Conservation (phyloP, 2,329 filamentous ascomycete species). For the Cladosporium sphaerospermum region DNA sequence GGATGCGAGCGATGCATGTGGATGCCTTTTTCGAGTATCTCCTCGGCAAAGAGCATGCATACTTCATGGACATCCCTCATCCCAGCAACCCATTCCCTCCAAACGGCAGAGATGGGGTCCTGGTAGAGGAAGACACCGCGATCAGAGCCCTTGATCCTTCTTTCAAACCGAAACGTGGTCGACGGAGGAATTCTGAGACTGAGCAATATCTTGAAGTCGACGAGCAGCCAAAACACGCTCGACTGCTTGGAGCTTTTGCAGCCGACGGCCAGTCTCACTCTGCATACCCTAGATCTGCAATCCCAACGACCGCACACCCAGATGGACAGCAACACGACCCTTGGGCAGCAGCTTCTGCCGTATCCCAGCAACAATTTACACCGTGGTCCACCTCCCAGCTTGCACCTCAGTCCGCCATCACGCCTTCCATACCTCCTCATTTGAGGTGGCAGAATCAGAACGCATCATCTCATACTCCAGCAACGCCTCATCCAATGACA, state of each 20-base stretch:
- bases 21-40: slow-evolving; percentile 93
- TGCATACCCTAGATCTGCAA: slow-evolving; percentile 47
- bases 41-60: slow-evolving; percentile 67
- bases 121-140: slow-evolving; percentile 81
- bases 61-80: slow-evolving; percentile 70
- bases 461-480: slow-evolving; percentile 19
- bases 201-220: slow-evolving; percentile 23
- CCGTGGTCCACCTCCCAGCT: slow-evolving; percentile 30
- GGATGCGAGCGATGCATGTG: slow-evolving; percentile 95
- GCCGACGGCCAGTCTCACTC: slow-evolving; percentile 29
- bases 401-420: slow-evolving; percentile 38
- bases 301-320: slow-evolving; percentile 49
- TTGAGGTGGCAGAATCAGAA: slow-evolving; percentile 28
- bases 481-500: slow-evolving; percentile 66
- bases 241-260: slow-evolving; percentile 22
- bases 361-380: slow-evolving; percentile 32
- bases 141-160: slow-evolving; percentile 77
- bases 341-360: slow-evolving; percentile 38
- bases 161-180: slow-evolving; percentile 55
- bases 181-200: slow-evolving; percentile 40
- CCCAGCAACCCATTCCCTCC: slow-evolving; percentile 57
- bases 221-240: slow-evolving; percentile 17
- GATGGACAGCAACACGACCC: slow-evolving; percentile 37
- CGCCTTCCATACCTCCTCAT: slow-evolving; percentile 35
- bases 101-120: slow-evolving; percentile 70